Evolutionary conservation across 441 rosid genomes (phyloP), one percentile per base, ranked within the genome.

Genomic region (Bruguiera hainesii): DNA sequence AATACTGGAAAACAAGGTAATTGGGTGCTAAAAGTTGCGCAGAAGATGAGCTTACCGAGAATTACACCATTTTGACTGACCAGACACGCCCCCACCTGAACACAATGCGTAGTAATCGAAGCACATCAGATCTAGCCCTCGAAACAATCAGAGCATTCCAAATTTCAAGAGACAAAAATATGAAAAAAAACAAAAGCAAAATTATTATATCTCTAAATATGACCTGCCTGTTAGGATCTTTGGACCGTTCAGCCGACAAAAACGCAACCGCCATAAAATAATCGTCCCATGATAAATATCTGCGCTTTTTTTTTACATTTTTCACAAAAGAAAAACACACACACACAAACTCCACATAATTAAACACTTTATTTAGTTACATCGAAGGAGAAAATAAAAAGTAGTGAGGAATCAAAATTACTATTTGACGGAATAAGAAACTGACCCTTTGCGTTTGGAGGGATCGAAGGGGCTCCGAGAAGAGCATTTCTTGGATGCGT

Each of bases 171-270:
- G n/a, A 15, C 56, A 18, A 61, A 11, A 2, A 23, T 20, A 39
- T 42, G 30, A 9, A 53, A 7, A 0, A 7, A 19, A 29, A 37
- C 33, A 66, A 3, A 18, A 61, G 11, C 61, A 42, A 48, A 15
- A 7, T 62, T 75, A 53, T 23, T 26, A 7, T 20, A 20, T 55
- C 58, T 42, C 48, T 13, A 11, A 33, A 35, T 7, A 73, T 59
- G 78, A 93, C 98, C 96, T 94, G 97, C 83, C 97, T 89, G 83
- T 94, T 88, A 21, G 97, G 96, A 80, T 94, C 98, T 78, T 94
- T 94, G 69, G 98, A 94, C 68, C 98, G 73, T 73, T 94, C 83
- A 7, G 97, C 96, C 7, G 97, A 88, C 23, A 91, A 67, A 72
- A 94, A 89, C 9, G 96, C 98, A 73, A 91, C 81, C 56, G 98